Percentiles rank a stretch among this genome's conserved stretches.
These are phyloP conservation scores for Calycina herbarum DNA, from an alignment of 2,329 filamentous ascomycete genomes.

Conservation along the genomic window DNA sequence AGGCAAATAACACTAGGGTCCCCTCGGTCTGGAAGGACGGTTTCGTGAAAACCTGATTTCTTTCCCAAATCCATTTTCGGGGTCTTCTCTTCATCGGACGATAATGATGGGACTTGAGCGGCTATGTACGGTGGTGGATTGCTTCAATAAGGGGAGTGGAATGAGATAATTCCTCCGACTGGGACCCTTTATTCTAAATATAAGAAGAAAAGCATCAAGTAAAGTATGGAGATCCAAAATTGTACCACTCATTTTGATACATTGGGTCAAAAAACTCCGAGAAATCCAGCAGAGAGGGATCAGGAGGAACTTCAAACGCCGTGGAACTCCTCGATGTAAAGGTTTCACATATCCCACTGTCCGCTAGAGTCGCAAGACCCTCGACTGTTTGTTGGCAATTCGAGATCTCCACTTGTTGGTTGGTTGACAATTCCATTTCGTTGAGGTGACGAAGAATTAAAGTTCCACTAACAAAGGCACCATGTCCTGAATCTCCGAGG, in stretches of 20 bases:
- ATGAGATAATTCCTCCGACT: neutral
- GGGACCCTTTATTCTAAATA: neutral
- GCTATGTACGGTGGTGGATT: neutral
- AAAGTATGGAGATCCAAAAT: neutral
- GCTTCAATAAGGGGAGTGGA: neutral
- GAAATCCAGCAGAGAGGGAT: neutral
- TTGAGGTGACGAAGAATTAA: slow-evolving; percentile 3
- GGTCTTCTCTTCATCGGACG: neutral
- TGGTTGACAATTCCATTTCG: neutral
- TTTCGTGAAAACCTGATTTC: neutral
- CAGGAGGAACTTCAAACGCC: neutral
- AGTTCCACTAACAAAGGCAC: neutral
- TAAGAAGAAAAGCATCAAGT: neutral
- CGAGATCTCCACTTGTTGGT: neutral
- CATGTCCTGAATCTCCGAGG: neutral
- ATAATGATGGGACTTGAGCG: neutral
- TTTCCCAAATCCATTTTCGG: neutral
- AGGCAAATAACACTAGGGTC: neutral
- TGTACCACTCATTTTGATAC: slow-evolving; percentile 1
- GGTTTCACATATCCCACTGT: neutral
- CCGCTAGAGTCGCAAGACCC: neutral
- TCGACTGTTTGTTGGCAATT: neutral
- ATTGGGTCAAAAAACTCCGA: slow-evolving; percentile 7
- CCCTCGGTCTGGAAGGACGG: neutral
- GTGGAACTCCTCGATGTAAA: neutral